These are phyloP conservation scores for Shiraia sp. DNA, from an alignment of 2,329 filamentous ascomycete species.

Conservation along the genomic window DNA sequence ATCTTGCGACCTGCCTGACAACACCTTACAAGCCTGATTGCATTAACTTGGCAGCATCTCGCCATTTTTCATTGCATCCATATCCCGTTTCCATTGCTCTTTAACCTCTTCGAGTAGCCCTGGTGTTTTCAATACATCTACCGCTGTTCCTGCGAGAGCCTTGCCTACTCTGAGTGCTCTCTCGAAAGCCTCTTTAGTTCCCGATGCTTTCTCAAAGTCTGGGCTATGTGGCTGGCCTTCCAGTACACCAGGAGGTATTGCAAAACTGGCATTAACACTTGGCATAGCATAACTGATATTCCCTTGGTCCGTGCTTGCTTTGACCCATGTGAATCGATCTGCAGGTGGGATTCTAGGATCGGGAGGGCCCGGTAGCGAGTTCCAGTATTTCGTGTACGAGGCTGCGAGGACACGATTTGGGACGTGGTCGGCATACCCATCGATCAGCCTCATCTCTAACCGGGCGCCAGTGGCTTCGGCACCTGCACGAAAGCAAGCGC, in stretches of 20 bases:
- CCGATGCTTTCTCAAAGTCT: conserved; percentile 44
- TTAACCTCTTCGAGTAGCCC: conserved; percentile 10
- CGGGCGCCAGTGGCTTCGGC: conserved; percentile 56
- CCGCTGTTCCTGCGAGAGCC: conserved; percentile 42
- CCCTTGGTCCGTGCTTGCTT: conserved; percentile 64
- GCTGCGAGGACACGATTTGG: conserved; percentile 56
- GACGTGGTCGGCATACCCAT: conserved; percentile 59
- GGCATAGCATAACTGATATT: conserved; percentile 63
- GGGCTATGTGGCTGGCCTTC: conserved; percentile 46
- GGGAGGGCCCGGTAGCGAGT: conserved; percentile 9
- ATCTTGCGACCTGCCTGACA: neutral
- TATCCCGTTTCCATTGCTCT: conserved; percentile 15
- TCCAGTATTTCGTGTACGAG: conserved; percentile 37
- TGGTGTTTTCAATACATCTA: conserved; percentile 35
- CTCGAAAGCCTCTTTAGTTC: conserved; percentile 42
- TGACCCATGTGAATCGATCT: conserved; percentile 29
- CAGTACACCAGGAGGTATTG: conserved; percentile 44
- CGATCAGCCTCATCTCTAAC: conserved; percentile 49
- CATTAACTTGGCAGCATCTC: no score
- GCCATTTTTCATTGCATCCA: conserved; percentile 2
- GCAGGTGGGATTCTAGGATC: conserved; percentile 15
- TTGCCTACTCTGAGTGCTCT: conserved; percentile 41
- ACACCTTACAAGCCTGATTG: no score
- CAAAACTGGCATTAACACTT: conserved; percentile 57
- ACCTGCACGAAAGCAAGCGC: conserved; percentile 52